Evolutionary conservation across 495 filamentous ascomycete genomes (phyloP).

Genomic region (Viridothelium virens): DNA sequence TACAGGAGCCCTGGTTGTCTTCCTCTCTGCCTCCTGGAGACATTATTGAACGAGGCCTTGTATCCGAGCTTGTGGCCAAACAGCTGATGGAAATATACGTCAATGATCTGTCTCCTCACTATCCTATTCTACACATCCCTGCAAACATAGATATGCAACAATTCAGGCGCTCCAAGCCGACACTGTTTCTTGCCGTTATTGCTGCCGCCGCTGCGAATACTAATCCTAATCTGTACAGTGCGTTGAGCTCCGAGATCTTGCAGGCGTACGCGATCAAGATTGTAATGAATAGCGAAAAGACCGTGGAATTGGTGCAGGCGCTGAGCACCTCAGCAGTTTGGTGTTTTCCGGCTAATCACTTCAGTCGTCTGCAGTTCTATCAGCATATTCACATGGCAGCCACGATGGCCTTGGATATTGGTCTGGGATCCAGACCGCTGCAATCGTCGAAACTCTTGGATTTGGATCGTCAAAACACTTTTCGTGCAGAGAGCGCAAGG

Average conservation of each 20-base stretch:
- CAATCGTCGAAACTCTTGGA: not conserved
- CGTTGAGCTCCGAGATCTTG: slow-evolving; percentile 43
- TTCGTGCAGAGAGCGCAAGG: slow-evolving; percentile 37
- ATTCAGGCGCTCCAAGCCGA: slow-evolving; percentile 40
- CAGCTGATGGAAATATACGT: slow-evolving; percentile 41
- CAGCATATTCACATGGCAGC: slow-evolving; percentile 49
- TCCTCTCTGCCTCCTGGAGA: slow-evolving; percentile 20
- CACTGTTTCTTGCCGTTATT: slow-evolving; percentile 46
- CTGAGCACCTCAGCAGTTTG: slow-evolving; percentile 43
- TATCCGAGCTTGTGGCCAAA: slow-evolving; percentile 41
- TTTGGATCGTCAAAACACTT: slow-evolving; percentile 17
- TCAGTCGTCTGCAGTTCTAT: slow-evolving; percentile 45
- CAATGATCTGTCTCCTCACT: slow-evolving; percentile 38
- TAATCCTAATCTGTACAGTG: slow-evolving; percentile 38
- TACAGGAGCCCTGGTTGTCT: not conserved
- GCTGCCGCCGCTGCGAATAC: slow-evolving; percentile 42
- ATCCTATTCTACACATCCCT: slow-evolving; percentile 40
- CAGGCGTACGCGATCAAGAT: slow-evolving; percentile 42
- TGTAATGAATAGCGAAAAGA: slow-evolving; percentile 46
- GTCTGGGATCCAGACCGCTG: slow-evolving; percentile 28
- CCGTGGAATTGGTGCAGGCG: slow-evolving; percentile 47
- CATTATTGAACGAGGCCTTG: slow-evolving; percentile 43
- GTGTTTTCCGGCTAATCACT: slow-evolving; percentile 44
- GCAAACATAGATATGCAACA: slow-evolving; percentile 36
- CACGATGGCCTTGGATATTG: slow-evolving; percentile 49